Percentiles rank a stretch among this genome's conserved stretches.
These are phyloP conservation scores for Trypanosoma platydactyli DNA, from an alignment of 208 protist species.

Conservation along the genomic window DNA sequence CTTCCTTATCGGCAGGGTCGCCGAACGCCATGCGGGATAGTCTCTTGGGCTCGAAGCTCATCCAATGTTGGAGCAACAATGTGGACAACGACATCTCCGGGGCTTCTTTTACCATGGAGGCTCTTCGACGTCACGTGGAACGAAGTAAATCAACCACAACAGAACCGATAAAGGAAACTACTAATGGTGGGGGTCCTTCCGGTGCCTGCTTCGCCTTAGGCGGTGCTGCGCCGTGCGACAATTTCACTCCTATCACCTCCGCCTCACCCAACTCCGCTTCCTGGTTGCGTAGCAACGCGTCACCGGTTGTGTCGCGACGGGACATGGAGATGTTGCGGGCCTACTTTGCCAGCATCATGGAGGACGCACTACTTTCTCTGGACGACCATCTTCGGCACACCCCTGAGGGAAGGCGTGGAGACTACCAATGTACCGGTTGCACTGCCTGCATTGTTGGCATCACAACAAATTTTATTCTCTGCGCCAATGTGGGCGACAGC, in stretches of 20 bases:
- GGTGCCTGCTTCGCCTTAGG: neutral
- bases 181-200: too few species aligned
- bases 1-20: slow-evolving; percentile 6
- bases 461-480: slow-evolving; percentile 74
- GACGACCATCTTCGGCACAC: slow-evolving; percentile 53
- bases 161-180: too few species aligned
- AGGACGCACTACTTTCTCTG: slow-evolving; percentile 67
- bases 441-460: slow-evolving; percentile 81
- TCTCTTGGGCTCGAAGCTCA: too few species aligned
- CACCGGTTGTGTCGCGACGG: slow-evolving; percentile 21
- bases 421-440: slow-evolving; percentile 74
- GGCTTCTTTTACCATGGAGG: neutral
- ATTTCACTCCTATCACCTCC: neutral
- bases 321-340: slow-evolving; percentile 71
- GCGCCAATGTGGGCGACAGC: slow-evolving; percentile 80
- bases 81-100: neutral
- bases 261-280: neutral
- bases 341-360: slow-evolving; percentile 74
- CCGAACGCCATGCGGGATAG: slow-evolving; percentile 1
- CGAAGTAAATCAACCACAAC: neutral
- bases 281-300: neutral
- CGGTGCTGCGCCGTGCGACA: neutral
- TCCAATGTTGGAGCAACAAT: neutral
- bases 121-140: slow-evolving; percentile 19
- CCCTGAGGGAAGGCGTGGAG: slow-evolving; percentile 50